Evolutionary conservation across 192 early-diverging fungal genomes (phyloP).

Genomic region (Cetraspora pellucida): DNA sequence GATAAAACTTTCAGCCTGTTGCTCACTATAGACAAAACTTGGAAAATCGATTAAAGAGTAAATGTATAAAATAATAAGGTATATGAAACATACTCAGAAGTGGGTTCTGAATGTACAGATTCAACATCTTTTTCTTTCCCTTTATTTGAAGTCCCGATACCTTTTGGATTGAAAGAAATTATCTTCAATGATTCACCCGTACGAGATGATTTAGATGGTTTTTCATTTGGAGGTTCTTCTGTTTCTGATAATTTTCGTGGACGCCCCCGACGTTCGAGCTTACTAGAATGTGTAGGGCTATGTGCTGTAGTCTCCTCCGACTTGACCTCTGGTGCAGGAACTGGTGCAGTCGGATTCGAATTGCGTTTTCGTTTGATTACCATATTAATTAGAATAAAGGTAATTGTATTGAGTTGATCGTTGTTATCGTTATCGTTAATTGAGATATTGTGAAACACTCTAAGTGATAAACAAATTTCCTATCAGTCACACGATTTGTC

Average conservation of each 20-base stretch:
- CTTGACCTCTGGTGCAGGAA: not conserved
- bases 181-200: not conserved
- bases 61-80: not conserved
- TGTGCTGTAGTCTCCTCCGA: not conserved
- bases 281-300: not conserved
- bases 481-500: too few relatives aligned
- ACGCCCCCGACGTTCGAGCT: not conserved
- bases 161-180: slow-evolving; percentile 7
- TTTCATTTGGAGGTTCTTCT: not conserved
- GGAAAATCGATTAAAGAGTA: not conserved
- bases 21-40: too few relatives aligned
- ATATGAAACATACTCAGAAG: not conserved
- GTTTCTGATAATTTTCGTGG: not conserved
- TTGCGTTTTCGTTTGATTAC: slow-evolving; percentile 12
- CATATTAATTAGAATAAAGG: not conserved
- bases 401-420: too few relatives aligned
- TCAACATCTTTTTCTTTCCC: not conserved
- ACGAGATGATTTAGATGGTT: not conserved
- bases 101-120: not conserved
- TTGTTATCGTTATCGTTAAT: too few relatives aligned
- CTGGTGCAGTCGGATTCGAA: not conserved
- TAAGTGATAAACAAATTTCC: too few relatives aligned
- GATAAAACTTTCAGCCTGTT: too few relatives aligned
- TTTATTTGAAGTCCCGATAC: not conserved
- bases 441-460: too few relatives aligned